Base-by-base conservation (phyloP, 1,139 yeast genomes). In the Yamadazyma dendronema region DNA sequence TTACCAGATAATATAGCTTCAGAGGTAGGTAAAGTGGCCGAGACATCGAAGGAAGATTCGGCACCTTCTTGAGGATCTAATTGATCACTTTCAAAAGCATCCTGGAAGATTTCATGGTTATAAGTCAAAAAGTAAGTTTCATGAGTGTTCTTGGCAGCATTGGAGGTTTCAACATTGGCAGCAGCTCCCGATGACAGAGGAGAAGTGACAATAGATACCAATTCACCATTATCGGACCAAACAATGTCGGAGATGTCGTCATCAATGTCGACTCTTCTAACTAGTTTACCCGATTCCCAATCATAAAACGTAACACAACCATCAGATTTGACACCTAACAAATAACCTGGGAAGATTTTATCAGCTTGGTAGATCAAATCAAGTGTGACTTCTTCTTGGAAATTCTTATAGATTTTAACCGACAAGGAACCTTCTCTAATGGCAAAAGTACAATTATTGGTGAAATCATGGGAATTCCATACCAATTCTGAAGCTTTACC, bases 141-240 rank as follows among this genome's bases (percentile, higher is more conserved):
- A 39, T 86, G 86, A 23, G 55, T 53, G 46, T 59, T 61, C 36
- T 65, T 66, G 17, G 57, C 40, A 17, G 34, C 28, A 9, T 7
- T 8, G 19, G 12, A 23, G 26, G 25, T 11, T 4, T 30, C 24
- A 27, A 28, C 29, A 24, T 28, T 35, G 10, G 49, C 44, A 16
- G 57, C 56, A 17, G 54, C 62, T 25, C 58, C 57, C 30, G 53
- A 48, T 10, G 39, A 28, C 11, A 23, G 11, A 19, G 35, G 29
- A 36, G 56, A 52, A 28, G 95, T 79, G 31, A 84, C 65, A 33
- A 92, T 79, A 47, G 94, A 79, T 30, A 92, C 82, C 43, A 90
- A 74, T 54, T 87, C 96, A 39, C 97, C 97, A 49, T 85, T 84
- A 46, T 87, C 96, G 24, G 96, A 82, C 99, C 99, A 92, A 42